Base-by-base conservation (phyloP, 2,329 filamentous ascomycete species). In the Plectosphaerella cucumerina region DNA sequence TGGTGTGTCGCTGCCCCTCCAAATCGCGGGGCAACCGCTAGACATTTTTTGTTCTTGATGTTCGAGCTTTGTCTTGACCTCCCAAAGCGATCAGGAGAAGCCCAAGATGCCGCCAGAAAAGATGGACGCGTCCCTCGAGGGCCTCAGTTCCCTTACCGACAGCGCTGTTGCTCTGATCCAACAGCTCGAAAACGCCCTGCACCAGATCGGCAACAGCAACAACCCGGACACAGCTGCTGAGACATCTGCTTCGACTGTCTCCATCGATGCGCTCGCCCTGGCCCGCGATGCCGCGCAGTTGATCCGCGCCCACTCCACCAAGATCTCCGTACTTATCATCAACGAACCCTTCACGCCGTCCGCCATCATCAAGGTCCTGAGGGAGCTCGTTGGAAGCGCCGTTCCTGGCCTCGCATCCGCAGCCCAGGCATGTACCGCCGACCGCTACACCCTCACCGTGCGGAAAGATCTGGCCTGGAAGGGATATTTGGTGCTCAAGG, bases 331-430 rank as follows among this genome's bases (percentile, higher is more conserved):
- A 1, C 80, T 97, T 12, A 81, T 94, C 2, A 87, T 95, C 62
- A 96, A 89, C 62, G 81, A 89, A 17, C 92, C 93, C 1, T 95
- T 96, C 59, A 94, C 91, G 0, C 85, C 89, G 0, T 84, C 85
- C 1, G 92, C 90, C 5, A 77, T 96, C 33, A 72, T 70, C 10
- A 84, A 79, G 21, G 83, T 95, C 14, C 72, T 97, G 5, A 77
- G 81, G 33, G 84, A 91, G 52, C 76, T 96, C n/a, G 78, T 85
- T 20, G 77, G 81, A 12, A 84, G 84, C 0, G 83, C 89, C n/a
- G 75, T 96, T 0, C 87, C 89, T 0, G 88, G 83, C 3, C 75
- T 95, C 21, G 83, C 89, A 44, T 85, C 86, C 1, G 85, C 87
- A 0, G 81, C 85, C 2, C 78, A 91, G 55, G 71, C 86, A 33